A percentile compares a stretch with the other conserved stretches of the same genome.
Conservation (phyloP, 768 basidiomycete genomes). For the Antrodiella citrinella region DNA sequence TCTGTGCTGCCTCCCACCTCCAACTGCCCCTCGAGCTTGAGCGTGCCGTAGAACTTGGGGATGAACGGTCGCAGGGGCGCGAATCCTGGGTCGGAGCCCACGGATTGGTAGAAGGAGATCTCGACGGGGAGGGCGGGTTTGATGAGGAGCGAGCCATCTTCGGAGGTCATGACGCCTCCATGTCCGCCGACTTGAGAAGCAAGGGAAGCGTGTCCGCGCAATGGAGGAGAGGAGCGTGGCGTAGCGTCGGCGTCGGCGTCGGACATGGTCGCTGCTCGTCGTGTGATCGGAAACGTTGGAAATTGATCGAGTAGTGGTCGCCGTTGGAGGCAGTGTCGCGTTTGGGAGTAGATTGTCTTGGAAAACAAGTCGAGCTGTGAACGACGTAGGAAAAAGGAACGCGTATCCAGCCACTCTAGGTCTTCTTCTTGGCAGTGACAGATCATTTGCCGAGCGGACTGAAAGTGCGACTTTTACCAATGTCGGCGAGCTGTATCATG, state of each 20-base stretch:
- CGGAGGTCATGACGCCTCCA: constrained; percentile 57
- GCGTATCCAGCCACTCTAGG: too few species aligned
- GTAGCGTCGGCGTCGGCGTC: too few species aligned
- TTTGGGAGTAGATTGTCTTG: too few species aligned
- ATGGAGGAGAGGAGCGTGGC: background rate
- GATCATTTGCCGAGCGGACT: too few species aligned
- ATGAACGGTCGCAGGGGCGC: constrained; percentile 48
- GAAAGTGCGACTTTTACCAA: too few species aligned
- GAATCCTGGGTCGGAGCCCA: constrained; percentile 34
- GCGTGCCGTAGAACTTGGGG: constrained; percentile 73
- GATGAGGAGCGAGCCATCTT: constrained; percentile 72
- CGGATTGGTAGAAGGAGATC: constrained; percentile 59
- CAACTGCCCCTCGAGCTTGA: constrained; percentile 62
- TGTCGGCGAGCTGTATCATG: too few species aligned
- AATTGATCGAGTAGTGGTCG: too few species aligned
- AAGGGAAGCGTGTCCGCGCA: constrained; percentile 24
- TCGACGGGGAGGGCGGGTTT: constrained; percentile 66
- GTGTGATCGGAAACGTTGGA: background rate
- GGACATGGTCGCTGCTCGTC: background rate
- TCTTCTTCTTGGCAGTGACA: too few species aligned
- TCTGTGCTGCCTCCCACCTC: constrained; percentile 24
- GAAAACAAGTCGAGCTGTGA: too few species aligned
- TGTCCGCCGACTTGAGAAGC: constrained; percentile 77
- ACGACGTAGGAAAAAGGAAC: too few species aligned
- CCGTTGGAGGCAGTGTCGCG: too few species aligned